A percentile compares a stretch with the other conserved stretches of the same genome.
Evolutionary conservation across 2,329 filamentous ascomycete genomes (phyloP).

Genomic region (Calonectria crousiana): DNA sequence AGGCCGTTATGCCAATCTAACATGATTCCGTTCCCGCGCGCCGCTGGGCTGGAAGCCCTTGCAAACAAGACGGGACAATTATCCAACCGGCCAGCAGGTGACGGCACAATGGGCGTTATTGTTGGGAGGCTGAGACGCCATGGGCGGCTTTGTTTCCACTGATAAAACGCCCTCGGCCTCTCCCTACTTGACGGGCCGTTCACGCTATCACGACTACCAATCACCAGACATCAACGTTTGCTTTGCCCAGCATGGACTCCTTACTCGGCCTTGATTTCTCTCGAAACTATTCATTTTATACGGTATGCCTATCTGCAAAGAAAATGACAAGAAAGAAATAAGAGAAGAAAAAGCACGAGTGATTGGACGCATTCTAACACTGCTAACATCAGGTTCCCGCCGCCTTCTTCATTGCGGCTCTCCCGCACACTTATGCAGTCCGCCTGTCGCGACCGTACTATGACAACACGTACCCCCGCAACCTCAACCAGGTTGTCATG

Average conservation of each 20-base stretch:
- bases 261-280: constrained; percentile 50
- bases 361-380: neutral
- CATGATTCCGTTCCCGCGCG: constrained; percentile 15
- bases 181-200: neutral
- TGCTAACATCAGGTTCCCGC: constrained; percentile 52
- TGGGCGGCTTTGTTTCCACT: neutral
- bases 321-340: neutral
- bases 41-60: constrained; percentile 12
- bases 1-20: constrained; percentile 32
- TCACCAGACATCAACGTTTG: neutral
- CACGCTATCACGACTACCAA: neutral
- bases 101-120: neutral
- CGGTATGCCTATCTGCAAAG: constrained; percentile 33
- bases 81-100: constrained; percentile 22
- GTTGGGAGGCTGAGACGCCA: neutral
- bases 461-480: constrained; percentile 55
- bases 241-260: constrained; percentile 44
- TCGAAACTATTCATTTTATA: constrained; percentile 51
- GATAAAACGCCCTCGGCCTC: neutral
- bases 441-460: constrained; percentile 48
- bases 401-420: constrained; percentile 50
- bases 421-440: constrained; percentile 52
- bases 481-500: constrained; percentile 45
- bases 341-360: too few relatives aligned
- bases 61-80: neutral